These are phyloP conservation scores for Cystobasidium onofrii DNA, from an alignment of 768 basidiomycete genomes.

Conservation along the genomic window DNA sequence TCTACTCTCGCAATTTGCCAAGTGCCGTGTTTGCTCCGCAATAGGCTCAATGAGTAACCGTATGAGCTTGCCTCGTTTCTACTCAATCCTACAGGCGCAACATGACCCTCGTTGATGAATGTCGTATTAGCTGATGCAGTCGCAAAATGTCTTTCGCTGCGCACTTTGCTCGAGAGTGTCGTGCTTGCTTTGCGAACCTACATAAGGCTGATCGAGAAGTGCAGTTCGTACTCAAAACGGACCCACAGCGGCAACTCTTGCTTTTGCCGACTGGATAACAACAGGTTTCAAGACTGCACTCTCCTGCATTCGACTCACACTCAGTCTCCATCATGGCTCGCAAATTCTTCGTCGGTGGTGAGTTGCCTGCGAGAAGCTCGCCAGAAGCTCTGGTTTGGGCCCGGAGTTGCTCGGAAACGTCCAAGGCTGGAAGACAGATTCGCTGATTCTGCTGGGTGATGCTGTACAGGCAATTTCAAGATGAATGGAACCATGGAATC, in stretches of 20 bases:
- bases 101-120: too few relatives aligned
- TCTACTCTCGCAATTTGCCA: too few relatives aligned
- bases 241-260: not conserved
- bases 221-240: too few relatives aligned
- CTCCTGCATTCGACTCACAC: not conserved
- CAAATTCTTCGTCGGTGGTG: conserved; percentile 79
- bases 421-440: not conserved
- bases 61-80: too few relatives aligned
- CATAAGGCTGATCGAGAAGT: not conserved
- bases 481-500: conserved; percentile 69
- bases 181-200: not conserved
- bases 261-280: not conserved
- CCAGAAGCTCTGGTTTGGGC: too few relatives aligned
- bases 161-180: not conserved
- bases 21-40: too few relatives aligned
- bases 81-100: too few relatives aligned
- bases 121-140: too few relatives aligned
- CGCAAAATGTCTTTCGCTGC: too few relatives aligned
- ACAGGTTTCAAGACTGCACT: not conserved
- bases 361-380: too few relatives aligned
- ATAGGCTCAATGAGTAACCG: too few relatives aligned
- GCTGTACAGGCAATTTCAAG: conserved; percentile 72
- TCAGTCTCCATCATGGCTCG: conserved; percentile 49
- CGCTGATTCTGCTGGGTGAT: not conserved
- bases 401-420: not conserved